Evolutionary conservation across 73 alveolate species (phyloP).

Genomic region (Paraurostyla sp.): DNA sequence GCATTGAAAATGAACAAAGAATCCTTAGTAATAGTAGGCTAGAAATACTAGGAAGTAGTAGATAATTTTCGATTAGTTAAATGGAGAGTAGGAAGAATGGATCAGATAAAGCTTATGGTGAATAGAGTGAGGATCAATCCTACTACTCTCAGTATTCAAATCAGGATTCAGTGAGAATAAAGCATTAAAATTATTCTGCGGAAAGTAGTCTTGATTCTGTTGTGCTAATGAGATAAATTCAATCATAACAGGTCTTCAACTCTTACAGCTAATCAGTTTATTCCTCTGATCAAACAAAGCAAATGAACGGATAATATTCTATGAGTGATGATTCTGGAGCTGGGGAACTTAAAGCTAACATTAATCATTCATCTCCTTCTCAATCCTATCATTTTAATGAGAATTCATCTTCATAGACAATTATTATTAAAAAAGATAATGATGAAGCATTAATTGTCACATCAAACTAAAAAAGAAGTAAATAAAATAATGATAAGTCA

Average conservation of each 20-base stretch:
- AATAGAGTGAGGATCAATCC: not conserved
- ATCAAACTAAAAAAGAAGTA: conserved; percentile 8
- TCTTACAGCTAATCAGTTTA: conserved; percentile 3
- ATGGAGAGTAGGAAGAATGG: not conserved
- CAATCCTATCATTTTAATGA: too few relatives aligned
- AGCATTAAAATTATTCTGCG: not conserved
- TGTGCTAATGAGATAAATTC: conserved; percentile 30
- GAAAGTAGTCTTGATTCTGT: conserved; percentile 32
- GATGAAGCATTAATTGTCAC: too few relatives aligned
- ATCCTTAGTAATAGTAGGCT: conserved; percentile 14
- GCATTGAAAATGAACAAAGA: conserved; percentile 60
- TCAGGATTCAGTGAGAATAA: not conserved
- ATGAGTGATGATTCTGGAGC: not conserved
- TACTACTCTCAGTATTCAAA: not conserved
- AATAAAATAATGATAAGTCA: too few relatives aligned
- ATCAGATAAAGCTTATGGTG: not conserved
- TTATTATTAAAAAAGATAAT: too few relatives aligned
- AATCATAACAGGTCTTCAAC: not conserved
- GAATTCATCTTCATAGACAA: too few relatives aligned
- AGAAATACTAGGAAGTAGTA: conserved; percentile 8
- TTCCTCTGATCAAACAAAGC: conserved; percentile 22
- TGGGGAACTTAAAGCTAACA: not conserved
- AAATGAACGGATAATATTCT: not conserved
- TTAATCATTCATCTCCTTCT: too few relatives aligned
- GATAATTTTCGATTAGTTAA: conserved; percentile 16